These are phyloP conservation scores for Meripilus lineatus DNA, from an alignment of 1,284 basidiomycete genomes.

Conservation along the genomic window DNA sequence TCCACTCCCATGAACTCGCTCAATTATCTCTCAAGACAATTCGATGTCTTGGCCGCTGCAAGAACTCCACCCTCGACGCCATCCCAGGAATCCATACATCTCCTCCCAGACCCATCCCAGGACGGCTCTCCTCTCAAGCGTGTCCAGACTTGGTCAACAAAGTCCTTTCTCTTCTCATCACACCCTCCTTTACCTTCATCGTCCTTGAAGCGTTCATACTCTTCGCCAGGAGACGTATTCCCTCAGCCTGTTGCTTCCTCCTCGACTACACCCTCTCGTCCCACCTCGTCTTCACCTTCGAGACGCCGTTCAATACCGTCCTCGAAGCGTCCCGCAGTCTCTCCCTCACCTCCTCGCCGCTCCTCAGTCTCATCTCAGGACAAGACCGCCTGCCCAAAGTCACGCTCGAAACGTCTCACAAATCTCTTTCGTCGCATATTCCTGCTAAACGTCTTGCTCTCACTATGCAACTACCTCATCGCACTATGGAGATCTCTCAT, in stretches of 20 bases:
- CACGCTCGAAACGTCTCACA: constrained; percentile 12
- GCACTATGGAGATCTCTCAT: constrained; percentile 41
- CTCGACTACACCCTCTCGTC: constrained; percentile 18
- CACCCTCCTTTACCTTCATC: constrained; percentile 12
- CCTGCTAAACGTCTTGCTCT: constrained; percentile 45
- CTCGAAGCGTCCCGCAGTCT: constrained; percentile 21
- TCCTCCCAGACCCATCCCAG: constrained; percentile 15
- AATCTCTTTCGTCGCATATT: constrained; percentile 42
- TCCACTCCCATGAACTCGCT: constrained; percentile 29
- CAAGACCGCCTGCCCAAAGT: constrained; percentile 19
- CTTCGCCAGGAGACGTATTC: constrained; percentile 43
- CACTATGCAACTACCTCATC: constrained; percentile 49
- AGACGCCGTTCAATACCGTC: too few species aligned
- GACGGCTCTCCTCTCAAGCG: constrained; percentile 36
- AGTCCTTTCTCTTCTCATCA: constrained; percentile 41
- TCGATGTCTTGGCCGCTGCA: constrained; percentile 30
- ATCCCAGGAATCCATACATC: constrained; percentile 26
- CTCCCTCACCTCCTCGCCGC: too few species aligned
- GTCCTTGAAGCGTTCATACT: constrained; percentile 43
- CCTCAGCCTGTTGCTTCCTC: constrained; percentile 17
- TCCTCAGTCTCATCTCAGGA: too few species aligned
- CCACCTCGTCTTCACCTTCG: too few species aligned
- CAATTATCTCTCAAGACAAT: constrained; percentile 30
- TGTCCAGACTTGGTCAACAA: constrained; percentile 54
- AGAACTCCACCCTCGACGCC: constrained; percentile 46